Evolutionary conservation across 768 basidiomycete genomes (phyloP).

Genomic region (Plicaturopsis crispa): DNA sequence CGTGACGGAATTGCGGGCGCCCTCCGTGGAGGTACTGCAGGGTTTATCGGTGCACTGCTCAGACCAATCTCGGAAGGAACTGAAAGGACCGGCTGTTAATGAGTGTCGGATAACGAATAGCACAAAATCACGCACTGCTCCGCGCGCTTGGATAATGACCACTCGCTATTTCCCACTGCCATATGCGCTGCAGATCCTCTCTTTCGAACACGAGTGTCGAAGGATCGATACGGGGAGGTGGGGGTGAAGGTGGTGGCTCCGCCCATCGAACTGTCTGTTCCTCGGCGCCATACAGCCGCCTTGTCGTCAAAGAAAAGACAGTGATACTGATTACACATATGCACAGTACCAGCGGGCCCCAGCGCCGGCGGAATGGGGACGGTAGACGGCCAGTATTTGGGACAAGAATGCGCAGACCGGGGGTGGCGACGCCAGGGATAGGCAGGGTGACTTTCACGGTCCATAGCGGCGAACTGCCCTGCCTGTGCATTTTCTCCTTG

Average conservation of each 20-base stretch:
- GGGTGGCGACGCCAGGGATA: slow-evolving; percentile 49
- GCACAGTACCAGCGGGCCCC: slow-evolving; percentile 47
- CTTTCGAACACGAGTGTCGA: slow-evolving; percentile 66
- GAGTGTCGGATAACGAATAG: slow-evolving; percentile 3
- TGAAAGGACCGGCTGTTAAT: background rate
- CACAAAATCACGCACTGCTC: slow-evolving; percentile 42
- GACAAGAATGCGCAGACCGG: slow-evolving; percentile 50
- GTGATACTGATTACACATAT: slow-evolving; percentile 42
- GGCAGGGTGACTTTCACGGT: slow-evolving; percentile 48
- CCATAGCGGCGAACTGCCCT: slow-evolving; percentile 32
- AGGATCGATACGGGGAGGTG: slow-evolving; percentile 31
- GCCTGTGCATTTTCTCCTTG: slow-evolving; percentile 50
- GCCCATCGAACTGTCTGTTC: slow-evolving; percentile 30
- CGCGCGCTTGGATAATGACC: slow-evolving; percentile 81
- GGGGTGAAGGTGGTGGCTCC: slow-evolving; percentile 36
- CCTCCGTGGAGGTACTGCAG: slow-evolving; percentile 51
- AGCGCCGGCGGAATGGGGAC: slow-evolving; percentile 42
- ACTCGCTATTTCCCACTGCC: slow-evolving; percentile 89
- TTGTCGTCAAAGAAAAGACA: slow-evolving; percentile 35
- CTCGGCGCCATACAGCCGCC: no score
- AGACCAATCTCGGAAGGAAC: slow-evolving; percentile 34
- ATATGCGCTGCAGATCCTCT: slow-evolving; percentile 75
- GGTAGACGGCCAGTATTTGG: slow-evolving; percentile 46
- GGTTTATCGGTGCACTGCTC: slow-evolving; percentile 49
- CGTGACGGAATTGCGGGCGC: slow-evolving; percentile 39